Conservation (phyloP, 208 protist species). For the Leishmania tarentolae region DNA sequence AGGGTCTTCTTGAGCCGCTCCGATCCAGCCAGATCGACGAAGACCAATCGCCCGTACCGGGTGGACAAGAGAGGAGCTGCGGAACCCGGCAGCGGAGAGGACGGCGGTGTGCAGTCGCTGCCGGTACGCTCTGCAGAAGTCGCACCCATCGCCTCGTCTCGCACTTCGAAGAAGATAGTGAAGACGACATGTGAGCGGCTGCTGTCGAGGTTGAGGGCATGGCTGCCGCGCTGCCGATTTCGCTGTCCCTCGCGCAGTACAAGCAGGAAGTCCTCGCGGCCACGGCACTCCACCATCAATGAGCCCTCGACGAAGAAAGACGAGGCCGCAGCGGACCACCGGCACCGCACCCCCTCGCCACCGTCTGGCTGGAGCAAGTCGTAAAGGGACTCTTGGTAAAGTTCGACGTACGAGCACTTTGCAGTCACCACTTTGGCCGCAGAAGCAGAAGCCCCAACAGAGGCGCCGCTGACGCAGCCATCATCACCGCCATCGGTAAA, state of each 20-base stretch:
- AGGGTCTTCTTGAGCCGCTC: slow-evolving; percentile 90
- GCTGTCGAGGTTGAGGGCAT: slow-evolving; percentile 88
- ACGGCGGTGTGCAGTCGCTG: not conserved
- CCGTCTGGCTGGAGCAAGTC: slow-evolving; percentile 76
- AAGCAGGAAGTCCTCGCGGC: slow-evolving; percentile 70
- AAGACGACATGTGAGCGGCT: slow-evolving; percentile 93
- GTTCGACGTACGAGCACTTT: slow-evolving; percentile 79
- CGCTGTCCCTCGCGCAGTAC: slow-evolving; percentile 85
- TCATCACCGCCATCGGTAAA: not conserved
- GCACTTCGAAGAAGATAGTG: slow-evolving; percentile 74
- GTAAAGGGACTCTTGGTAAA: slow-evolving; percentile 88
- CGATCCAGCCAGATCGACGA: slow-evolving; percentile 95
- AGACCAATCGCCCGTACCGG: slow-evolving; percentile 80
- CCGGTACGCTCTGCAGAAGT: not conserved
- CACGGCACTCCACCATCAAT: slow-evolving; percentile 79
- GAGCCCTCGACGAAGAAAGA: slow-evolving; percentile 88
- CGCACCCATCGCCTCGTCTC: slow-evolving; percentile 12
- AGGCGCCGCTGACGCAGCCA: not conserved
- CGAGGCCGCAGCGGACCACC: slow-evolving; percentile 70
- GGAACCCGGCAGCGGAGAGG: not conserved
- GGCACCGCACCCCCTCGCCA: slow-evolving; percentile 52
- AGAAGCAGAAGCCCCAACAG: not conserved
- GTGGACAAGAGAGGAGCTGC: not conserved
- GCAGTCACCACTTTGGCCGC: slow-evolving; percentile 17
- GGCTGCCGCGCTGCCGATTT: slow-evolving; percentile 71